Evolutionary conservation across 192 early-diverging fungal genomes (phyloP).

Genomic region (Podila epicladia): DNA sequence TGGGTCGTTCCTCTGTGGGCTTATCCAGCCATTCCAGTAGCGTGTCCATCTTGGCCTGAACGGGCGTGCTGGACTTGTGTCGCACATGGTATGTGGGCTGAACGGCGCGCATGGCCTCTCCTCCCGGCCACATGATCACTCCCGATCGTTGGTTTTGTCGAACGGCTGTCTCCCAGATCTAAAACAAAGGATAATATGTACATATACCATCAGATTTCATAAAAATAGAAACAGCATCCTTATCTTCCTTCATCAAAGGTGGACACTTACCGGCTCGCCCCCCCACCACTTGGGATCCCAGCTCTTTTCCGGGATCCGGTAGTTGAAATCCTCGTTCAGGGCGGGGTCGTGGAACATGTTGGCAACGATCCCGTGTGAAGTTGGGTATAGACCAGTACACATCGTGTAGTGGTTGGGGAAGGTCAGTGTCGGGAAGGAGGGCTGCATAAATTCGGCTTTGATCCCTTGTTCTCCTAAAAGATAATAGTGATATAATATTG

Average conservation of each 20-base stretch:
- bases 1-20: conserved; percentile 72
- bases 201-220: too few relatives aligned
- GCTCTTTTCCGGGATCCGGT: conserved; percentile 72
- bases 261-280: conserved; percentile 80
- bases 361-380: conserved; percentile 90
- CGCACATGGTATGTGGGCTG: conserved; percentile 74
- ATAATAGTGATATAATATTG: not conserved
- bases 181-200: not conserved
- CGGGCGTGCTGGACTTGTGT: conserved; percentile 56
- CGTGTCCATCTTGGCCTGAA: conserved; percentile 65
- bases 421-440: conserved; percentile 82
- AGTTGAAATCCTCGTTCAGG: conserved; percentile 79
- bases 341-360: conserved; percentile 83
- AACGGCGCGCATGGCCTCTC: conserved; percentile 63
- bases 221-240: not conserved
- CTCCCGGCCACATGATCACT: conserved; percentile 93
- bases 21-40: conserved; percentile 84
- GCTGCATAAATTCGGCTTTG: conserved; percentile 68
- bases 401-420: conserved; percentile 96
- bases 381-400: conserved; percentile 93
- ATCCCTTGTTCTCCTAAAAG: conserved; percentile 57
- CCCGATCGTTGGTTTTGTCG: conserved; percentile 73
- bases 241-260: not conserved
- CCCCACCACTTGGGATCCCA: conserved; percentile 85
- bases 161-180: conserved; percentile 90